phyloP scores from a whole-genome alignment of 352 stramenopile genomes.

The Pythium myriotylum region DNA sequence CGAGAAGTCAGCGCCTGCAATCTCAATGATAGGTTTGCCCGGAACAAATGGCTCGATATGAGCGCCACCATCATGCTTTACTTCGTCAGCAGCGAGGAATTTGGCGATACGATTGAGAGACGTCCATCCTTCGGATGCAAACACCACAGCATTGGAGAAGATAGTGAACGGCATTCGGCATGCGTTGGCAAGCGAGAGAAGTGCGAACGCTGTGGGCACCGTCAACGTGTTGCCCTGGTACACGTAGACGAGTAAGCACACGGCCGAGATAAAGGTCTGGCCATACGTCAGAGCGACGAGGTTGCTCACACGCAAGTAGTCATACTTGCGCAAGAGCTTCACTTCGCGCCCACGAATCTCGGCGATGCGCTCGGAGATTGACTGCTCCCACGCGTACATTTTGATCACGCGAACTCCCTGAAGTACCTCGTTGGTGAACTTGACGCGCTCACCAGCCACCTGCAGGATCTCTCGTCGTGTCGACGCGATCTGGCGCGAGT shows the following conservation, averaged over 20 bases:
- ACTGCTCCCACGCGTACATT: slow-evolving; percentile 86
- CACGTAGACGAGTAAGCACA: slow-evolving; percentile 23
- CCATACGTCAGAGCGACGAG: slow-evolving; percentile 18
- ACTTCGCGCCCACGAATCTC: slow-evolving; percentile 50
- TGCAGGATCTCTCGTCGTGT: slow-evolving; percentile 39
- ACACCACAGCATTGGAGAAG: slow-evolving; percentile 41
- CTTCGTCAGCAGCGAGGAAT: too few species aligned
- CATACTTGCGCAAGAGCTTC: slow-evolving; percentile 12
- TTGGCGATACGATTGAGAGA: slow-evolving; percentile 35
- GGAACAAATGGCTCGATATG: slow-evolving; percentile 9
- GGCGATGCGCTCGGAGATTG: slow-evolving; percentile 36
- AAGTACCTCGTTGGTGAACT: slow-evolving; percentile 94
- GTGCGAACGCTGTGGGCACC: slow-evolving; percentile 31
- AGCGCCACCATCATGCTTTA: slow-evolving; percentile 11
- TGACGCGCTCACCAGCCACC: slow-evolving; percentile 78
- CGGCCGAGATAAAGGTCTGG: slow-evolving; percentile 21
- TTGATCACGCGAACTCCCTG: slow-evolving; percentile 91
- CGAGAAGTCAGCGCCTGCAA: slow-evolving; percentile 38
- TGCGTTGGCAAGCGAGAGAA: slow-evolving; percentile 38
- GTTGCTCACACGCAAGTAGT: slow-evolving; percentile 21
- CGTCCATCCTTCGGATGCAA: slow-evolving; percentile 29
- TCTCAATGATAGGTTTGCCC: slow-evolving; percentile 23
- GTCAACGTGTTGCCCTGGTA: slow-evolving; percentile 17
- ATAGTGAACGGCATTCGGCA: slow-evolving; percentile 39
- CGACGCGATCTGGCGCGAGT: slow-evolving; percentile 35